phyloP scores from a whole-genome alignment of 2,329 filamentous ascomycete species.

The Cercospora brassicicola region DNA sequence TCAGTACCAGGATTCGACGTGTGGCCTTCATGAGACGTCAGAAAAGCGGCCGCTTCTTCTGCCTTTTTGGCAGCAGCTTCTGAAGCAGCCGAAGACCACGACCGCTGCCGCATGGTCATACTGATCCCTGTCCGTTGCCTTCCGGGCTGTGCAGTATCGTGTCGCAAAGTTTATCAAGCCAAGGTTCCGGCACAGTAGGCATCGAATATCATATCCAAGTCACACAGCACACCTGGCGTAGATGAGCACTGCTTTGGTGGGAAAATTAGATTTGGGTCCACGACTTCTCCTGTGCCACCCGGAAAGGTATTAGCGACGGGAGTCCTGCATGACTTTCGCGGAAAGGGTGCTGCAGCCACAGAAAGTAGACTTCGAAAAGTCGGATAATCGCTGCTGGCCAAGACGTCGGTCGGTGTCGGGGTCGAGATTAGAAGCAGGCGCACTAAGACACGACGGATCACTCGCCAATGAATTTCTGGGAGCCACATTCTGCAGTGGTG shows the following conservation, averaged over 20 bases:
- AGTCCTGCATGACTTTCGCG: not conserved
- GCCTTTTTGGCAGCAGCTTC: slow-evolving; percentile 6
- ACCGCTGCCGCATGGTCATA: slow-evolving; percentile 17
- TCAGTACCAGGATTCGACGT: not conserved
- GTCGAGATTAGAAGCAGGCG: not conserved
- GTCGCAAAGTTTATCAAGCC: not conserved
- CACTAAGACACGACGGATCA: not conserved
- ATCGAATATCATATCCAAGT: not conserved
- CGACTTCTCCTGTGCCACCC: not conserved
- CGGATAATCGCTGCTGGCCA: not conserved
- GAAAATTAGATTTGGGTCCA: not conserved
- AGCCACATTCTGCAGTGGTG: not conserved
- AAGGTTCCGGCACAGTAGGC: not conserved
- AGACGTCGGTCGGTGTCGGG: not conserved
- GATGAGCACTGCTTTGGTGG: not conserved
- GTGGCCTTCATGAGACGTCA: not conserved
- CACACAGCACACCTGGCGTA: not conserved
- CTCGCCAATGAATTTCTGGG: not conserved
- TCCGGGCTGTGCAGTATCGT: not conserved
- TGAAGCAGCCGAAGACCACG: slow-evolving; percentile 16
- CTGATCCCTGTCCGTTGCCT: not conserved
- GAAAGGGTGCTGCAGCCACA: not conserved
- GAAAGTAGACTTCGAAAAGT: not conserved
- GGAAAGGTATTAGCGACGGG: slow-evolving; percentile 1
- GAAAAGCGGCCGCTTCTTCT: not conserved